A percentile compares a stretch with the other conserved stretches of the same genome.
Evolutionary conservation across 768 basidiomycete species (phyloP).

Genomic region (Boletus subcaerulescens): DNA sequence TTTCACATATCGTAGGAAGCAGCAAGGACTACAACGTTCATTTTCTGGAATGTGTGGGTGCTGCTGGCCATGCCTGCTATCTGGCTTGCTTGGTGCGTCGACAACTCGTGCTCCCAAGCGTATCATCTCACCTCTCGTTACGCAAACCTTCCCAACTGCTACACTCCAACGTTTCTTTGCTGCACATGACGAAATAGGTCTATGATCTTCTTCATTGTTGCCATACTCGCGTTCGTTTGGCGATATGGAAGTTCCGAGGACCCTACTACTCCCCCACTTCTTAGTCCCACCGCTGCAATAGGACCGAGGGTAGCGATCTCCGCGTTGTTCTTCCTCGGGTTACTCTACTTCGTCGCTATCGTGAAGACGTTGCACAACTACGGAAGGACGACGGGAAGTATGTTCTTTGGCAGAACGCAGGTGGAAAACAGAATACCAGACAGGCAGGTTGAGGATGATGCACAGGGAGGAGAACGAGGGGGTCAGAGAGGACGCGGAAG

Average conservation of each 20-base stretch:
- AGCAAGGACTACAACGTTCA: slow-evolving; percentile 43
- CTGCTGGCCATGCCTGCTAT: slow-evolving; percentile 63
- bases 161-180: background rate
- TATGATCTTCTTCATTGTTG: slow-evolving; percentile 59
- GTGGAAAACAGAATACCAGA: background rate
- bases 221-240: slow-evolving; percentile 69
- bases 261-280: slow-evolving; percentile 29
- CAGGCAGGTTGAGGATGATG: background rate
- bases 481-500: slow-evolving; percentile 3
- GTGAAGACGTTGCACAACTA: slow-evolving; percentile 61
- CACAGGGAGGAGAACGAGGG: background rate
- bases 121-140: background rate
- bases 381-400: slow-evolving; percentile 28
- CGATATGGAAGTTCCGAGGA: slow-evolving; percentile 52
- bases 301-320: slow-evolving; percentile 58
- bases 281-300: slow-evolving; percentile 40
- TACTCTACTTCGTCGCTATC: slow-evolving; percentile 61
- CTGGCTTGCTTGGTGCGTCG: slow-evolving; percentile 64
- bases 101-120: background rate
- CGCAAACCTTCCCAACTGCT: background rate
- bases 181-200: slow-evolving; percentile 40
- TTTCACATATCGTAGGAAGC: slow-evolving; percentile 47
- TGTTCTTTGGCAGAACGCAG: background rate
- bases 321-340: slow-evolving; percentile 49
- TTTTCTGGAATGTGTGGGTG: slow-evolving; percentile 69